Conservation (phyloP, 2,329 filamentous ascomycete genomes). For the Penicillium verrucosum region DNA sequence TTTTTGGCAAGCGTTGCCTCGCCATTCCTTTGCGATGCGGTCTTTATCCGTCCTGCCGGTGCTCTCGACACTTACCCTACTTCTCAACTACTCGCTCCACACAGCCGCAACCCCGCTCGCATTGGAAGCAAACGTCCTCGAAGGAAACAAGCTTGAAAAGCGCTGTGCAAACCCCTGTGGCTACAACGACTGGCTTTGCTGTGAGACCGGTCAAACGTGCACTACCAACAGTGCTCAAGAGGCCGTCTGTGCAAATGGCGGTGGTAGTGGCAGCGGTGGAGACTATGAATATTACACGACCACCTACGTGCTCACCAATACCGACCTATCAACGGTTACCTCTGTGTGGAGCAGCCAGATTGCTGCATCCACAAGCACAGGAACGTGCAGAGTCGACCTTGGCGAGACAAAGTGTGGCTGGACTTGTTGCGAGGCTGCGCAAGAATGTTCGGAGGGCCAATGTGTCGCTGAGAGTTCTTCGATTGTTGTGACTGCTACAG, state of each 20-base stretch:
- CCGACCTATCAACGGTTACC: constrained; percentile 53
- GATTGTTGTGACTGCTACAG: constrained; percentile 36
- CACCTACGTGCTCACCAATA: constrained; percentile 53
- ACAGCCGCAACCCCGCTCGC: constrained; percentile 33
- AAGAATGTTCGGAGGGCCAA: constrained; percentile 43
- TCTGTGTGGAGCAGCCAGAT: constrained; percentile 50
- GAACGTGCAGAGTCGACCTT: constrained; percentile 47
- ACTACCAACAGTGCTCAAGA: constrained; percentile 49
- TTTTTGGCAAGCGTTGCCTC: neutral
- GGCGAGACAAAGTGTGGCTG: constrained; percentile 45
- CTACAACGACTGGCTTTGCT: constrained; percentile 52
- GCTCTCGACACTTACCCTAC: constrained; percentile 29
- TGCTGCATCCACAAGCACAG: constrained; percentile 23
- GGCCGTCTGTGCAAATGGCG: constrained; percentile 45
- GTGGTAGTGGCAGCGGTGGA: constrained; percentile 40
- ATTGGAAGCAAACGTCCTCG: constrained; percentile 18
- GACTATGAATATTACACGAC: constrained; percentile 52
- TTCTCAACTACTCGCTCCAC: constrained; percentile 20
- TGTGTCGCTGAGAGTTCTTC: constrained; percentile 44
- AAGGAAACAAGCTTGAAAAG: constrained; percentile 25
- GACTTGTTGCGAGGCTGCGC: constrained; percentile 45
- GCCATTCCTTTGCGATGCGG: constrained; percentile 29
- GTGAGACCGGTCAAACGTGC: constrained; percentile 45
- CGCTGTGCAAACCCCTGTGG: constrained; percentile 52
- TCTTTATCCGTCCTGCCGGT: constrained; percentile 23